Evolutionary conservation across 2,329 filamentous ascomycete species (phyloP), one percentile per base, ranked within the genome.

Genomic region (Didymella arachidicola): DNA sequence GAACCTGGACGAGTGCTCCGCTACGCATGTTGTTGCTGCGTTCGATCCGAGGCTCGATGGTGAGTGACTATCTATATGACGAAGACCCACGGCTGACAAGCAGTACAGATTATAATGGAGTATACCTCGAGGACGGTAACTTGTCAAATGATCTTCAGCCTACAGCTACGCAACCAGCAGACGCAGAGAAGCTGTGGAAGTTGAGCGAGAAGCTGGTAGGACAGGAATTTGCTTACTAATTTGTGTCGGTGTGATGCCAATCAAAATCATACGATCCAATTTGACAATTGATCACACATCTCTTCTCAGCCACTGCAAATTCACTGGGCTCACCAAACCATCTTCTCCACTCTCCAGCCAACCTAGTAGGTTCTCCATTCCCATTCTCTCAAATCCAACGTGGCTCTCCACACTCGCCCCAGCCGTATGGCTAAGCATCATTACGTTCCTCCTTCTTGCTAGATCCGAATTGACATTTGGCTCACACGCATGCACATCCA

Each of bases 341-440:
- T 76, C 76, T 58, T 82, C 76, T 2, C 78, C 77, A 0, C 82
- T 83, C 2, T 74, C 73, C 53, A 89, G 69, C 55, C 87, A 87
- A 0, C 83, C 82, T 75, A 88, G 78, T 48, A 90, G 81, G 70
- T 90, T 91, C 67, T 85, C 79, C 82, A 91, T 89, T 32, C 84
- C 85, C 71, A 89, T 68, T 72, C 85, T 82, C 78, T 90, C 88
- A 64, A 90, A 89, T 4, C 85, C 86, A n/a, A 83, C 72, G 66
- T 87, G 86, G 60, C 87, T 87, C 72, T 89, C 86, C 14, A 89
- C 80, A 34, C 87, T 89, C 3, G 87, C 86, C 0, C 87, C 87
- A 1, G 87, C 88, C 63, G 89, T 89, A 70, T 90, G 88, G 51
- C 86, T 85, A n/a, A 88, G 86, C 53, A 90, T 71, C 77, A 87